Evolutionary conservation across 495 filamentous ascomycete species (phyloP), one percentile per base, ranked within the genome.

Genomic region (Penicillium coffeae): DNA sequence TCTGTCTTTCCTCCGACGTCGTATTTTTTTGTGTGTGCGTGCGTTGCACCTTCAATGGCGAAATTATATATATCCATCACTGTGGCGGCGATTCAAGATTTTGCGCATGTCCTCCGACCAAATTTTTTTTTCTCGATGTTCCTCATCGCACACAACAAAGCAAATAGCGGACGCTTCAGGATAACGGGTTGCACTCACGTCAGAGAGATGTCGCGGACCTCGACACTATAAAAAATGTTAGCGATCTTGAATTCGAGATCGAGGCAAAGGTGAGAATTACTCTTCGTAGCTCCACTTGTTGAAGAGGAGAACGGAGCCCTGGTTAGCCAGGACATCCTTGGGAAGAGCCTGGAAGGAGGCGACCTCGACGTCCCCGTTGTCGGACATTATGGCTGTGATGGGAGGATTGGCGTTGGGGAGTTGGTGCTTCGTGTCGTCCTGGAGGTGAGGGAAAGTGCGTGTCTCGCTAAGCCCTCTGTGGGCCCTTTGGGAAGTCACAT

Each of bases 181-280:
- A 36, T 18, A 21, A 45, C 42, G 50, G 60, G 13, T 42, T 48
- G 39, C 50, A 74, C 92, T 83, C 90, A 98, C 93, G 93, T 96
- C 79, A 99, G 82, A 54, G 94, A 97, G 77, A 99, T 97, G 69
- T 99, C 93, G 62, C 93, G 82, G 71, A 97, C 93, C 80, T 99
- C 93, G 62, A 99, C 94, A 84, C 45, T 48, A 25, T 7, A 22
- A 1, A 33, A 21, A 1, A 27, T 48, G 12, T 40, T 48, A 36
- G 45, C 12, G 45, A 47, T 16, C 16, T 38, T 35, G 34, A 43
- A 30, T 19, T 38, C 8, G 13, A 20, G 3, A 37, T 20, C 21
- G 10, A 18, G 44, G n/a, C 20, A 15, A 32, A 37, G 34, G 15
- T 20, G 33, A 15, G 22, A 37, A 18, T 37, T 40, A 40, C 38